Percentiles rank a stretch among this genome's conserved stretches.
phyloP scores from a whole-genome alignment of 1,284 basidiomycete genomes.

The Coniophora puteana region DNA sequence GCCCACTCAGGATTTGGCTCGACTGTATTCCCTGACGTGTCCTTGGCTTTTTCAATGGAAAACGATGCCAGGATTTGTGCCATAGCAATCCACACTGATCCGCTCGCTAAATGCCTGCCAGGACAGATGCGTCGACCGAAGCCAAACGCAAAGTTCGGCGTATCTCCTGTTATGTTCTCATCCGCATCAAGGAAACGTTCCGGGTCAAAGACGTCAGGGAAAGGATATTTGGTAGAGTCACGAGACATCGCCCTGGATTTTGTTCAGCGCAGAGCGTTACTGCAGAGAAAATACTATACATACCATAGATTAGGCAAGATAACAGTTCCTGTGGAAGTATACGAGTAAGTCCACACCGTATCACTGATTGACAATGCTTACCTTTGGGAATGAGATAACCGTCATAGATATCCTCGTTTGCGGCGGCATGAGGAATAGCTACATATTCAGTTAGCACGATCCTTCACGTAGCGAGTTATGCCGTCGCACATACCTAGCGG shows the following conservation, averaged over 20 bases:
- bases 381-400: conserved; percentile 14
- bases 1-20: no score
- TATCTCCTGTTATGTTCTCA: neutral
- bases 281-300: no score
- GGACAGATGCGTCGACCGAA: conserved; percentile 9
- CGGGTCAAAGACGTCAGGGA: neutral
- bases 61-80: conserved; percentile 3
- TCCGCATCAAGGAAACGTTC: conserved; percentile 1
- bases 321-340: neutral
- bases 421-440: conserved; percentile 5
- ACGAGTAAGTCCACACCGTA: neutral
- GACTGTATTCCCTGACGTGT: conserved; percentile 24
- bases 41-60: conserved; percentile 21
- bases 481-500: conserved; percentile 16
- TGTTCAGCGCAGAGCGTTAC: no score
- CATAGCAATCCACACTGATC: conserved; percentile 1
- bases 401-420: conserved; percentile 13
- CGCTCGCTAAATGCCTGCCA: conserved; percentile 6
- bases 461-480: neutral
- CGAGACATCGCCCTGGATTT: conserved; percentile 5
- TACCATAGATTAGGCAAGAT: neutral
- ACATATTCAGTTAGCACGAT: neutral
- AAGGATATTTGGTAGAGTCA: neutral
- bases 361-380: conserved; percentile 3
- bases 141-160: conserved; percentile 3